Conservation (phyloP, 1,284 basidiomycete species). For the Uromyces viciae-fabae region DNA sequence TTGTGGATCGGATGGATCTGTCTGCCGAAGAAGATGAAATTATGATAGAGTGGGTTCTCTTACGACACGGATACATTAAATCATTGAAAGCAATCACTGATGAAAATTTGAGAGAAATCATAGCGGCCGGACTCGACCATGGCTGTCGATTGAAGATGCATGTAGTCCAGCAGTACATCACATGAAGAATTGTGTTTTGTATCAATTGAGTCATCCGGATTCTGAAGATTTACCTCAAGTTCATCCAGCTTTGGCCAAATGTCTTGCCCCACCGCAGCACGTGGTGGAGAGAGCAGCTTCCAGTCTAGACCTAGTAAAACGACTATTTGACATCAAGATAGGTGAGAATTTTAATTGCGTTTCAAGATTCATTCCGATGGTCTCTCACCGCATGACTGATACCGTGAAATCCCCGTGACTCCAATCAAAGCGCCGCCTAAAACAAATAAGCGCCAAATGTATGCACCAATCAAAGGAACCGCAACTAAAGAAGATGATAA, state of each 20-base stretch:
- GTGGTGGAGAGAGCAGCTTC: neutral
- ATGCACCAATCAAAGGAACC: neutral
- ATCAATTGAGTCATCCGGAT: conserved; percentile 21
- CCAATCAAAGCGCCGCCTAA: neutral
- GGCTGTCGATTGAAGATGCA: conserved; percentile 17
- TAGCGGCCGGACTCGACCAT: conserved; percentile 11
- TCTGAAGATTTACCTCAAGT: conserved; percentile 14
- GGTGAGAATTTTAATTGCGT: neutral
- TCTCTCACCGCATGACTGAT: neutral
- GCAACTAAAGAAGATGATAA: neutral
- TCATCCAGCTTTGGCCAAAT: conserved; percentile 26
- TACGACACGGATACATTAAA: neutral
- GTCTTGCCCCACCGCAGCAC: conserved; percentile 10
- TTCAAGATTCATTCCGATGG: neutral
- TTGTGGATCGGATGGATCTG: conserved; percentile 37
- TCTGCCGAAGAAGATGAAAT: neutral
- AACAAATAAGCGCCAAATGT: neutral
- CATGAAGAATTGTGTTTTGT: conserved; percentile 13
- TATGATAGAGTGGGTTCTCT: neutral
- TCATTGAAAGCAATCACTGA: no score
- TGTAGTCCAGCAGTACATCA: conserved; percentile 37
- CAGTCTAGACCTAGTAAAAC: conserved; percentile 18
- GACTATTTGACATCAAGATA: conserved; percentile 23
- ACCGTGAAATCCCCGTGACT: neutral
- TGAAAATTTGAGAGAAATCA: no score